Evolutionary conservation across 768 basidiomycete genomes (phyloP), one percentile per base, ranked within the genome.

Genomic region (Termitomyces bulborhizus): DNA sequence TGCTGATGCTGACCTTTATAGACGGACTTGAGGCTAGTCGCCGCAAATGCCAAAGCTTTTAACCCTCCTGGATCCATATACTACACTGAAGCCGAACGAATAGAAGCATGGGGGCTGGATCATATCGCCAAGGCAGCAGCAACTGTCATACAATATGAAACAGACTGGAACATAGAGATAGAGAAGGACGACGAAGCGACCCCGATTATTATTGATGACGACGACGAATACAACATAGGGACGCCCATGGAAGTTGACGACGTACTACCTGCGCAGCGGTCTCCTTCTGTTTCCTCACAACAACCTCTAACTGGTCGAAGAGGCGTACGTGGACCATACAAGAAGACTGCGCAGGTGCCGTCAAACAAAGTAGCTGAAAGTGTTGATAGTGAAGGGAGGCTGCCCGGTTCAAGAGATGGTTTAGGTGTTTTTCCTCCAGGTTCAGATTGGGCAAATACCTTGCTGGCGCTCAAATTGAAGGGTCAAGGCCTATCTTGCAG

Each of bases 101-200:
- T 92, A 27, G 86, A 90, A 60, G 58, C 66, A 0, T 91, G 82
- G 80, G 87, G 80, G 1, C 72, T 88, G 13, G 88, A 91, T 6
- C 86, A 88, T 59, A 89, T 92, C 62, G 65, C 78, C 45, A 85
- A 84, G 59, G 86, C 85, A 0, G 76, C 87, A 1, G 72, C 81
- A 0, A 86, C 83, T 15, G 89, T 90, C 41, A 88, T 90, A 55
- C 88, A 90, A 54, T 86, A 85, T 65, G 88, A 90, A 70, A 83
- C 85, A 1, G 86, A 90, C 65, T 90, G 88, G 88, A 90, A 88
- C 61, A 85, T 90, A 55, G 88, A 92, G 51, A 73, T 87, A 8
- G 88, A 88, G 62, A 80, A 78, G 36, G 88, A 87, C 40, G 86
- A 82, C 55, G 79, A 79, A 41, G 71, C 71, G 3, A 64, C 62